phyloP scores from a whole-genome alignment of 2,329 filamentous ascomycete species.

The Pezicula rhizophila region DNA sequence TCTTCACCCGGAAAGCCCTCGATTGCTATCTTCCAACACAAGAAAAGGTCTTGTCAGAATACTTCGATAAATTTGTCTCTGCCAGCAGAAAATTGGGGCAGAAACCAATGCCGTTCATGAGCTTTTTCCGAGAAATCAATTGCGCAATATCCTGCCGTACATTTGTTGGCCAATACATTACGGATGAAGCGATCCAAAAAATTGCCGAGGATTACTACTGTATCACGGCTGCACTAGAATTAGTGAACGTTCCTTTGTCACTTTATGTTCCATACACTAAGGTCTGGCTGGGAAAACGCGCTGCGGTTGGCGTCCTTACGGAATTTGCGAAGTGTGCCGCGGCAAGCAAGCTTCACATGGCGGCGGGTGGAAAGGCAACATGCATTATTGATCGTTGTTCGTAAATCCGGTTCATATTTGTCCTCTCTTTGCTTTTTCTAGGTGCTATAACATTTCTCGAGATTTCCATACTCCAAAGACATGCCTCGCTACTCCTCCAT shows the following conservation, averaged over 20 bases:
- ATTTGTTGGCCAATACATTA: constrained; percentile 76
- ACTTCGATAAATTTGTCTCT: constrained; percentile 62
- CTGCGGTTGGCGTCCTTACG: constrained; percentile 61
- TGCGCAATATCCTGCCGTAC: constrained; percentile 73
- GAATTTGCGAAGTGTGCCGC: constrained; percentile 69
- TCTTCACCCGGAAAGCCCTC: constrained; percentile 70
- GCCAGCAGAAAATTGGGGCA: constrained; percentile 47
- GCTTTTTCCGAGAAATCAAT: constrained; percentile 69
- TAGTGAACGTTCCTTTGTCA: constrained; percentile 67
- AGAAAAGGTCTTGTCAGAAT: constrained; percentile 65
- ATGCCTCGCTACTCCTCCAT: no score
- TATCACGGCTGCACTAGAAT: constrained; percentile 70
- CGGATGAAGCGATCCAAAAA: constrained; percentile 62
- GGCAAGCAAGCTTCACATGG: constrained; percentile 67
- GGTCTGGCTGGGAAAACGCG: constrained; percentile 71
- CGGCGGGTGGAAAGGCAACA: constrained; percentile 57
- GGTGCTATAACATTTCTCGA: no score
- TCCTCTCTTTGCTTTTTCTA: no score
- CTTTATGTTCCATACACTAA: constrained; percentile 73
- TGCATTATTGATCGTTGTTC: constrained; percentile 68
- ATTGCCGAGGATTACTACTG: constrained; percentile 76
- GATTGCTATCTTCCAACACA: constrained; percentile 66
- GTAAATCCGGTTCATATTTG: no score
- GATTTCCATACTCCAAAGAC: no score
- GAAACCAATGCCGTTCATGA: constrained; percentile 62